phyloP scores from a whole-genome alignment of 331 rosid genomes.

The Malus hybrid region DNA sequence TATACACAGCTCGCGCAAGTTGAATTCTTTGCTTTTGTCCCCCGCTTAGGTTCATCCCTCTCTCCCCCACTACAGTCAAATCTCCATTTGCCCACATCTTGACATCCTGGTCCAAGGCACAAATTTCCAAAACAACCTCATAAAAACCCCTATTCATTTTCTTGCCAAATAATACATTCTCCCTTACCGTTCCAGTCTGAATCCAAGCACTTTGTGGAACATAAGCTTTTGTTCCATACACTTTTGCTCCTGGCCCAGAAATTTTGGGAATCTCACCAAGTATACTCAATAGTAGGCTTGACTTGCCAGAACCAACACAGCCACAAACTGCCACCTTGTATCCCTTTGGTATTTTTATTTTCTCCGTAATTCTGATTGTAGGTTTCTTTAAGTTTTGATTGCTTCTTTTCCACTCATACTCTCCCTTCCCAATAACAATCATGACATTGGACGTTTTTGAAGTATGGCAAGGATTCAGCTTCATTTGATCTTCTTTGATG shows the following conservation, averaged over 20 bases:
- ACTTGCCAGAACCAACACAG: constrained; percentile 86
- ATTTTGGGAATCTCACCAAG: constrained; percentile 75
- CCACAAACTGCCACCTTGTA: constrained; percentile 85
- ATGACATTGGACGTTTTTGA: constrained; percentile 28
- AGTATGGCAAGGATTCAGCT: constrained; percentile 21
- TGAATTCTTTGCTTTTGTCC: constrained; percentile 94
- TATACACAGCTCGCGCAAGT: constrained; percentile 82
- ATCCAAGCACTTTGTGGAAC: constrained; percentile 97
- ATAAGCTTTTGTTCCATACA: constrained; percentile 61
- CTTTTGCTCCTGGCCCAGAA: constrained; percentile 48
- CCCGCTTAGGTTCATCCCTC: constrained; percentile 91
- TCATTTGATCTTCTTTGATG: constrained; percentile 60
- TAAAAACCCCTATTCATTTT: constrained; percentile 45
- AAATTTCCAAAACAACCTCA: constrained; percentile 59
- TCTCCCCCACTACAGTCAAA: constrained; percentile 67
- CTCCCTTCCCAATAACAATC: constrained; percentile 56
- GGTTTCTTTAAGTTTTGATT: constrained; percentile 45
- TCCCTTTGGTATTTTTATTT: constrained; percentile 48
- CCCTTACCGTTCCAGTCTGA: constrained; percentile 81
- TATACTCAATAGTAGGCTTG: constrained; percentile 69
- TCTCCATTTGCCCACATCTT: constrained; percentile 64
- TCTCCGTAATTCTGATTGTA: constrained; percentile 39
- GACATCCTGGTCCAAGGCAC: constrained; percentile 76
- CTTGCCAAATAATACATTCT: constrained; percentile 81
- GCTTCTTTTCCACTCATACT: constrained; percentile 63